phyloP scores from a whole-genome alignment of 805 yeast species.

The Hanseniaspora vineae region DNA sequence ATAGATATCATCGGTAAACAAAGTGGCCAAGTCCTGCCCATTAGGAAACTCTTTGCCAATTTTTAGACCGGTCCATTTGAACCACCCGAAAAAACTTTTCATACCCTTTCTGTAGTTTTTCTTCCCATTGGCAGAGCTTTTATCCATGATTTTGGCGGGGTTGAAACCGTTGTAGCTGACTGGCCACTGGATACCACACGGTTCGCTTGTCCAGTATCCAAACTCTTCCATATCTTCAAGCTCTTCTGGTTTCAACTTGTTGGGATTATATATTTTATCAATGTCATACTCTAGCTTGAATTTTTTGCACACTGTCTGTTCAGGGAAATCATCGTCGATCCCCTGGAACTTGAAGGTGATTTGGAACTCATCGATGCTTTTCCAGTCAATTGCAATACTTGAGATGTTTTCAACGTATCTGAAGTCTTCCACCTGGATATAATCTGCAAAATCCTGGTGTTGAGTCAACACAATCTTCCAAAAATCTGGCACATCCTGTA shows the following conservation, averaged over 20 bases:
- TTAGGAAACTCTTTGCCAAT: constrained; percentile 67
- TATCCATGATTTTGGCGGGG: constrained; percentile 36
- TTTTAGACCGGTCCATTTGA: constrained; percentile 68
- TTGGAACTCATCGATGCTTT: constrained; percentile 31
- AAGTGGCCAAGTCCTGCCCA: constrained; percentile 66
- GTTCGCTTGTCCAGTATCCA: constrained; percentile 40
- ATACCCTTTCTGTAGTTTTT: constrained; percentile 54
- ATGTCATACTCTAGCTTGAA: constrained; percentile 32
- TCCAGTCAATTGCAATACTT: constrained; percentile 43
- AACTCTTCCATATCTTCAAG: constrained; percentile 38
- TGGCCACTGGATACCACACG: constrained; percentile 60
- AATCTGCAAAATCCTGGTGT: constrained; percentile 76
- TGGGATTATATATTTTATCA: constrained; percentile 9
- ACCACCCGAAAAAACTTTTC: constrained; percentile 83
- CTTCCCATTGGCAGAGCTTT: constrained; percentile 41
- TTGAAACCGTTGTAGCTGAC: constrained; percentile 39
- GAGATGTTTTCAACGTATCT: constrained; percentile 55
- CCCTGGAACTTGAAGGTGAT: constrained; percentile 47
- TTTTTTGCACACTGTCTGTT: constrained; percentile 46
- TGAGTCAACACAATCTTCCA: constrained; percentile 84
- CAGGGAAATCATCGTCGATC: constrained; percentile 32
- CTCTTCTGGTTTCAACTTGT: constrained; percentile 18
- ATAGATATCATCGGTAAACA: constrained; percentile 66
- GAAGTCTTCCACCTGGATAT: constrained; percentile 61
- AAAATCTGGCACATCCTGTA: constrained; percentile 51